These are phyloP conservation scores for Colletotrichum kahawae DNA, from an alignment of 2,329 filamentous ascomycete genomes.

Conservation along the genomic window DNA sequence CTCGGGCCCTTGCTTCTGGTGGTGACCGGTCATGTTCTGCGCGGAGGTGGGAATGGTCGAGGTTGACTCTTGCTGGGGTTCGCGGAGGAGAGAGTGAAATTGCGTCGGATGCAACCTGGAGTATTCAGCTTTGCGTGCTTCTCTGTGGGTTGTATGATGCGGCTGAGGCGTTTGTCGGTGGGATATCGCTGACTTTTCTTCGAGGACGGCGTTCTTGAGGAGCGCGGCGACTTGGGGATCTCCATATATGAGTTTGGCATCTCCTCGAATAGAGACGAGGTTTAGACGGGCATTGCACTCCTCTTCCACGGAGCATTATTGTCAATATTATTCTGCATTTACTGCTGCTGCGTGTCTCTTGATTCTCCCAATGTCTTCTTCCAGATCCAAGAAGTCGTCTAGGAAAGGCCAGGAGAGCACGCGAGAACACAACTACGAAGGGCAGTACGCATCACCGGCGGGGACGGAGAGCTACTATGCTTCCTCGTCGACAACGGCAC, in stretches of 20 bases:
- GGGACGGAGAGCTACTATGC: slow-evolving; percentile 27
- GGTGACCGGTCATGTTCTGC: not conserved
- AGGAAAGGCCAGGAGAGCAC: slow-evolving; percentile 10
- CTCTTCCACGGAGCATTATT: not conserved
- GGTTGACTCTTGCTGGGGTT: not conserved
- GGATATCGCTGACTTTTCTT: not conserved
- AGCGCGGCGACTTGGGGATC: not conserved
- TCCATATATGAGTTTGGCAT: not conserved
- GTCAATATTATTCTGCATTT: not conserved
- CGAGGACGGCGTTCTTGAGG: not conserved
- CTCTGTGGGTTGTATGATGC: not conserved
- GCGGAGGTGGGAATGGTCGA: not conserved
- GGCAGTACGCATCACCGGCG: not conserved
- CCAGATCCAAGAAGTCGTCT: not conserved
- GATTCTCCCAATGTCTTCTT: slow-evolving; percentile 1
- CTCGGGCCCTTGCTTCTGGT: not conserved
- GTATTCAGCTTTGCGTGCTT: not conserved
- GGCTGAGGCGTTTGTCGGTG: not conserved
- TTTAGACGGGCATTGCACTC: not conserved
- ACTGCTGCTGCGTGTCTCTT: not conserved
- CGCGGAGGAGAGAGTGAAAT: not conserved
- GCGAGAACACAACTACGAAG: slow-evolving; percentile 14
- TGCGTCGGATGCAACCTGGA: not conserved
- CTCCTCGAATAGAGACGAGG: not conserved
- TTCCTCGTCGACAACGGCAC: slow-evolving; percentile 24